phyloP scores from a whole-genome alignment of 2,329 filamentous ascomycete species.

The Cladosporium sphaerospermum region DNA sequence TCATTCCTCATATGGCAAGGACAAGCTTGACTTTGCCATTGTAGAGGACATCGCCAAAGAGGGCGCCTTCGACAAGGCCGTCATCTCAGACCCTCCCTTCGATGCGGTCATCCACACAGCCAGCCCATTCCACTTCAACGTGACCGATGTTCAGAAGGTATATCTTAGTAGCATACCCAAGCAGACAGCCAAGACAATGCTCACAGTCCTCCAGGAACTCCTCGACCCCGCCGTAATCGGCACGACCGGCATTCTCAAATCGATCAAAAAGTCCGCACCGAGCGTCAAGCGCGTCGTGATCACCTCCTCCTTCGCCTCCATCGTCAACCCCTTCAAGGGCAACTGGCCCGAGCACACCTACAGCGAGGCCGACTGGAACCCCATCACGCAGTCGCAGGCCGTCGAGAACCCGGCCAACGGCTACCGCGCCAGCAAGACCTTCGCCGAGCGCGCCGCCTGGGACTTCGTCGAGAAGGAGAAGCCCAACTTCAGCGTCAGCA shows the following conservation, averaged over 20 bases:
- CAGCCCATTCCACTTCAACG: conserved; percentile 66
- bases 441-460: conserved; percentile 53
- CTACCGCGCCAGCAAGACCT: conserved; percentile 54
- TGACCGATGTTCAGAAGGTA: conserved; percentile 62
- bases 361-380: conserved; percentile 53
- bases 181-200: neutral
- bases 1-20: conserved; percentile 46
- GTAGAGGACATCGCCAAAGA: conserved; percentile 67
- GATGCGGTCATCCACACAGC: conserved; percentile 70
- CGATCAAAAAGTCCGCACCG: conserved; percentile 55
- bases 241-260: conserved; percentile 56
- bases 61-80: conserved; percentile 59
- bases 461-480: conserved; percentile 47
- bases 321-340: conserved; percentile 52
- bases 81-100: conserved; percentile 58
- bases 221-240: conserved; percentile 58
- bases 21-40: conserved; percentile 57
- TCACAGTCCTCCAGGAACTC: conserved; percentile 34
- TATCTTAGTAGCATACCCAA: neutral
- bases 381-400: conserved; percentile 47
- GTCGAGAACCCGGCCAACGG: conserved; percentile 36
- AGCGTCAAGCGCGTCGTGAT: conserved; percentile 68
- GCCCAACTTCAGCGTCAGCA: conserved; percentile 44
- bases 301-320: conserved; percentile 64
- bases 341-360: conserved; percentile 44